Evolutionary conservation across 345 rosid genomes (phyloP), one percentile per base, ranked within the genome.

Genomic region (Gossypium ekmanianum): DNA sequence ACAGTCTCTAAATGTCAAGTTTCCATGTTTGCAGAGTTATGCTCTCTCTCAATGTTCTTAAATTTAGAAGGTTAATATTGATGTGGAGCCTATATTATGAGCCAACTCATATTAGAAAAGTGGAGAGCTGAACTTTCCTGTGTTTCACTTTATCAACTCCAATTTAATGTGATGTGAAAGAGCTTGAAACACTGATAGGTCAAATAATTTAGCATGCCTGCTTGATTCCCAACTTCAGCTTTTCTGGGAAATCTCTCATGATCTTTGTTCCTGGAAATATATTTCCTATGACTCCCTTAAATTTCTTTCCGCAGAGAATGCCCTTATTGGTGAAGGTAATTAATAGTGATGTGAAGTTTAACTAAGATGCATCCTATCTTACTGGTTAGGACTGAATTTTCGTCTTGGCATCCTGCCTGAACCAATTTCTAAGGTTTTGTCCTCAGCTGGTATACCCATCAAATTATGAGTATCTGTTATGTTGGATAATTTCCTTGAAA

Each of bases 111-210:
- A n/a, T 11, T 34, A 39, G 52, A 62, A 56, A 63, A 43, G 41
- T 5, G 14, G 66, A 62, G 14, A 72, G 56, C 22, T 39, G 52
- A 59, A 24, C 71, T 61, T 61, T 66, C 24, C 69, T 6, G 16
- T 13, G 47, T 27, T 66, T 59, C 43, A 55, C 65, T 24, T 6
- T 75, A 24, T 39, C 67, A 16, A 52, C 43, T 56, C 52, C 47
- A 27, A 34, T 13, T 20, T 63, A 58, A 75, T 48, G 48, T 51
- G 29, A 48, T 58, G 52, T 26, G 43, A 55, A 57, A 68, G 20
- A 13, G 39, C 61, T 57, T 63, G 68, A 76, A 59, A 14, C 10
- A 39, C 52, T 47, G 17, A 64, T 61, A 66, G 51, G 68, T 73
- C 50, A 52, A 44, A 18, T 44, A 34, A n/a, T 58, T 58, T 24